A percentile compares a stretch with the other conserved stretches of the same genome.
phyloP scores from a whole-genome alignment of 1,139 yeast species.

The Candida pseudoviswanathii region DNA sequence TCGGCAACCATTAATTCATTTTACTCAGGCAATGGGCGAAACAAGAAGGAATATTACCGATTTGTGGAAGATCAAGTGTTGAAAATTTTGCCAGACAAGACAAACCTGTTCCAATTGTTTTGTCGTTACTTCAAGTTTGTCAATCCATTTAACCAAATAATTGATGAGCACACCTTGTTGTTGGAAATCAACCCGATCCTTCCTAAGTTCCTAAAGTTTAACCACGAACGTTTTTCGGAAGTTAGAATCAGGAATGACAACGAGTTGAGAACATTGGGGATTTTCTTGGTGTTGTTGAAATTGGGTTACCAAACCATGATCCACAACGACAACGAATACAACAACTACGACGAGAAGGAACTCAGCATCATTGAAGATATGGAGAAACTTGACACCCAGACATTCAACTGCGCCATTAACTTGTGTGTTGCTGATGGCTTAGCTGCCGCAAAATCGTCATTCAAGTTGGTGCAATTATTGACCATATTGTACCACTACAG shows the following conservation, averaged over 20 bases:
- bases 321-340: constrained; percentile 36
- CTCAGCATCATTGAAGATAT: constrained; percentile 29
- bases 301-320: constrained; percentile 45
- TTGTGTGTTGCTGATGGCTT: constrained; percentile 37
- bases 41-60: constrained; percentile 28
- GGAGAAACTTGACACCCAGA: constrained; percentile 26
- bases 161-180: constrained; percentile 33
- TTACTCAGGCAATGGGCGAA: constrained; percentile 17
- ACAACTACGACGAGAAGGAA: constrained; percentile 34
- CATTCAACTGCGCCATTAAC: constrained; percentile 29
- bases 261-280: constrained; percentile 36
- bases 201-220: constrained; percentile 28
- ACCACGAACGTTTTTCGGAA: constrained; percentile 22
- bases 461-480: constrained; percentile 36
- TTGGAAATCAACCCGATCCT: constrained; percentile 31
- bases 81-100: constrained; percentile 34
- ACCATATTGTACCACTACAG: constrained; percentile 39
- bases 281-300: constrained; percentile 33
- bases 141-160: constrained; percentile 40
- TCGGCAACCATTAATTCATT: constrained; percentile 26
- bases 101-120: constrained; percentile 31
- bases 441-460: constrained; percentile 31
- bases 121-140: constrained; percentile 43
- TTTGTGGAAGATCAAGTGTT: constrained; percentile 33
- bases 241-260: constrained; percentile 32